Base-by-base conservation (phyloP, 2,329 filamentous ascomycete species). In the Paecilomyces niveus region DNA sequence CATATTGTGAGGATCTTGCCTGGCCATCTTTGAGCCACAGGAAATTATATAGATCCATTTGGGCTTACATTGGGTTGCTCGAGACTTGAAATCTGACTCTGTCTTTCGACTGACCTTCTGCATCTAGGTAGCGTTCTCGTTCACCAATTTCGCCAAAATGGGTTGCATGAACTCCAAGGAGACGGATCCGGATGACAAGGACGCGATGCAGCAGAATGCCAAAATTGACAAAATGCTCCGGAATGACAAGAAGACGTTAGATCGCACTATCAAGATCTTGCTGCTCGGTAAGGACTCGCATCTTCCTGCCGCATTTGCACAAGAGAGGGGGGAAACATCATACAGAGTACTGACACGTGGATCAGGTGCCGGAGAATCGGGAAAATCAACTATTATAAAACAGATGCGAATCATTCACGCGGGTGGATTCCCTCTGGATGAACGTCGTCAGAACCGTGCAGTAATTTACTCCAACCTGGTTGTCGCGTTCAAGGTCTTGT, bases 381-480 rank as follows among this genome's bases (percentile, higher is more conserved):
- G 93, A 64, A 97, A 97, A 78, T 97, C 93, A 8, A 97, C 93
- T 1, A 92, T 97, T 60, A 85, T 97, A 64, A 97, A 97, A 80
- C 93, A 97, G 81, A 97, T 99, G 94, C 93, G 93, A 74, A 87
- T 99, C 75, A 97, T 99, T 67, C 94, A 97, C 74, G 87, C 91
- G 13, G 87, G 92, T 74, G 93, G 94, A 55, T 97, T 97, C 78
- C 90, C 86, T 70, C 89, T 90, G 68, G 86, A 85, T 63, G 94
- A 97, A 75, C 90, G 92, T 74, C 86, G 95, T 64, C 91, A 97
- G 80, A 96, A 91, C 83, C 92, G 94, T 67, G 89, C 92, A 15
- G 92, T 97, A 69, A 92, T 97, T 65, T 97, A 97, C 77, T 92
- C 88, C 76, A 99, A 99, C 75, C 83, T 97, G 64, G 81, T 97